phyloP scores from a whole-genome alignment of 768 basidiomycete genomes.

The Kwoniella bestiolae region DNA sequence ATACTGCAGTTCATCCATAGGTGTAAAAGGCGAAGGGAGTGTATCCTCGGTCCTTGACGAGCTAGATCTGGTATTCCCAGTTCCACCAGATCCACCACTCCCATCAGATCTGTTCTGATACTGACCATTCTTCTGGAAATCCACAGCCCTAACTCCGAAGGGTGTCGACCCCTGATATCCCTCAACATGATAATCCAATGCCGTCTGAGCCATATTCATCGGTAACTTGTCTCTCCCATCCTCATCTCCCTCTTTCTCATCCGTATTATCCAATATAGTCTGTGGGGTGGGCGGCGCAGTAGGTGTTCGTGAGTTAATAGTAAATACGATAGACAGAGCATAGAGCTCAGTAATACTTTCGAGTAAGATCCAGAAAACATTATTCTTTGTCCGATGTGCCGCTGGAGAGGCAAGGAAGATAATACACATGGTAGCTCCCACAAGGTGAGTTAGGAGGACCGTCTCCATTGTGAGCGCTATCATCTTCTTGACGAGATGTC shows the following conservation, averaged over 20 bases:
- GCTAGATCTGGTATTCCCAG: background rate
- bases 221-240: constrained; percentile 10
- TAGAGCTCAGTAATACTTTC: constrained; percentile 51
- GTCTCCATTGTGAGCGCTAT: constrained; percentile 51
- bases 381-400: constrained; percentile 36
- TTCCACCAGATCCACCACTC: background rate
- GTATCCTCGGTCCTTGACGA: background rate
- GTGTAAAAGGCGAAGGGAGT: constrained; percentile 5
- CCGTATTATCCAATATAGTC: background rate
- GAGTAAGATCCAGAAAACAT: constrained; percentile 52
- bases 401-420: constrained; percentile 48
- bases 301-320: constrained; percentile 43
- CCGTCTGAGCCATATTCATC: constrained; percentile 22
- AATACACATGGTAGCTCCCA: constrained; percentile 49
- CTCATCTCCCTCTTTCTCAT: background rate
- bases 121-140: background rate
- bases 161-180: constrained; percentile 36
- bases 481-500: constrained; percentile 29
- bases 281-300: background rate
- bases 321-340: constrained; percentile 49
- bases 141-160: constrained; percentile 17
- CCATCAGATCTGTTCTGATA: no score
- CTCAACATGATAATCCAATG: constrained; percentile 36
- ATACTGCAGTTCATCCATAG: constrained; percentile 9
- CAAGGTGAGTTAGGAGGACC: constrained; percentile 48